Conservation (phyloP, 163 green algal genomes). For the Coccomyxa subellipsoidea region DNA sequence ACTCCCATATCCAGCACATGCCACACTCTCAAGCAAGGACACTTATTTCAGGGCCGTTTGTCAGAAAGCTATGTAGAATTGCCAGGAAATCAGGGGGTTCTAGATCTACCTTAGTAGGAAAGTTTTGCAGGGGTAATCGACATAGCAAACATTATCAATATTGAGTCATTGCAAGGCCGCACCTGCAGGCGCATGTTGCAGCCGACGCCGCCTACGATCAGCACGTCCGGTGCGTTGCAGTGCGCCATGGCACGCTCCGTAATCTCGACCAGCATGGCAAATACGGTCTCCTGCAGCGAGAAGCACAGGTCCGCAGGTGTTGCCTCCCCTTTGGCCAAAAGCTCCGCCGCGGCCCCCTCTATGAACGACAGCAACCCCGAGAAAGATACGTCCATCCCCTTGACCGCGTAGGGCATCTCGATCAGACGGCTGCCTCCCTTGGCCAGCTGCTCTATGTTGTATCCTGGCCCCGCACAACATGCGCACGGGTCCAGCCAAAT, state of each 20-base stretch:
- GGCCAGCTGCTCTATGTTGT: slow-evolving; percentile 95
- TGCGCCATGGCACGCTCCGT: slow-evolving; percentile 94
- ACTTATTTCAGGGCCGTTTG: too few species aligned
- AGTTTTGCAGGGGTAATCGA: too few species aligned
- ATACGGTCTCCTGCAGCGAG: slow-evolving; percentile 85
- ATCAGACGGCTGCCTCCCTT: slow-evolving; percentile 76
- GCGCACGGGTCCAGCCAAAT: too few species aligned
- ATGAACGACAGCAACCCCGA: slow-evolving; percentile 77
- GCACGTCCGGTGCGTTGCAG: slow-evolving; percentile 67
- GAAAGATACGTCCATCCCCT: slow-evolving; percentile 95
- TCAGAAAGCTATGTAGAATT: too few species aligned
- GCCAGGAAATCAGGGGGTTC: too few species aligned
- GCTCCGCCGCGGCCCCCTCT: slow-evolving; percentile 39
- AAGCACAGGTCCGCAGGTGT: slow-evolving; percentile 86
- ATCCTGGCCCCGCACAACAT: slow-evolving; percentile 48
- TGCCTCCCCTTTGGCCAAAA: slow-evolving; percentile 50
- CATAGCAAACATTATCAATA: too few species aligned
- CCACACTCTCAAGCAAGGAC: too few species aligned
- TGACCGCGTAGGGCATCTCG: slow-evolving; percentile 88
- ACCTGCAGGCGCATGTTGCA: slow-evolving; percentile 86
- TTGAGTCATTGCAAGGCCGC: too few species aligned
- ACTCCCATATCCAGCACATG: too few species aligned
- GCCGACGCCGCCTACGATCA: slow-evolving; percentile 91
- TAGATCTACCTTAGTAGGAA: too few species aligned
- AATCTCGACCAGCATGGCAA: slow-evolving; percentile 92